phyloP scores from a whole-genome alignment of 108 stramenopile species.

The Mayamaea pseudoterrestris region DNA sequence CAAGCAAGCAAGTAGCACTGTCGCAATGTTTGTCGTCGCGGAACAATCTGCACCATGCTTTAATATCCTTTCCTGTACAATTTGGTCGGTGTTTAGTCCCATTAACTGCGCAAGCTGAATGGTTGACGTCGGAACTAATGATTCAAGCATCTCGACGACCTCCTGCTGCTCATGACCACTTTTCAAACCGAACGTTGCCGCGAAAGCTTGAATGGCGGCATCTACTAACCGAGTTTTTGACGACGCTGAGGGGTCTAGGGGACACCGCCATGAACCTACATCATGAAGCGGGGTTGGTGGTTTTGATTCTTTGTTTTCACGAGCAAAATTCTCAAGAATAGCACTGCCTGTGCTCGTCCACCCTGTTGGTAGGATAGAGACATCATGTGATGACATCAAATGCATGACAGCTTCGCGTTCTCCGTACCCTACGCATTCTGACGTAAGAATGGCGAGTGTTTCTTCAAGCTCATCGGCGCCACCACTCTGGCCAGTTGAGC shows the following conservation, averaged over 20 bases:
- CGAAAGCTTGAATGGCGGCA: conserved; percentile 71
- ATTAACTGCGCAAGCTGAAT: conserved; percentile 11
- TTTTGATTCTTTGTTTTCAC: conserved; percentile 18
- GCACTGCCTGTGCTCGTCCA: conserved; percentile 16
- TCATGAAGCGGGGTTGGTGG: conserved; percentile 68
- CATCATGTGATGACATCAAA: conserved; percentile 6
- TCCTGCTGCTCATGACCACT: conserved; percentile 62
- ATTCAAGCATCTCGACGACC: conserved; percentile 55
- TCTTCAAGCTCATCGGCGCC: conserved; percentile 44
- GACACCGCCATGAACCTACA: conserved; percentile 71
- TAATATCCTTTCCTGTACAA: conserved; percentile 27
- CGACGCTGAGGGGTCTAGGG: conserved; percentile 51
- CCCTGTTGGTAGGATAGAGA: conserved; percentile 1
- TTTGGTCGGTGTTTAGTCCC: conserved; percentile 25
- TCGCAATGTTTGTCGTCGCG: conserved; percentile 42
- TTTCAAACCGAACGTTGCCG: conserved; percentile 75
- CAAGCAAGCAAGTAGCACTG: conserved; percentile 62
- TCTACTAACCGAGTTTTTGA: conserved; percentile 69
- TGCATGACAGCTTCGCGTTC: conserved; percentile 69
- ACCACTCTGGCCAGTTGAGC: conserved; percentile 42
- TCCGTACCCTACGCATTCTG: conserved; percentile 34
- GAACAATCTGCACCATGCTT: conserved; percentile 41
- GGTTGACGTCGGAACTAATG: conserved; percentile 7
- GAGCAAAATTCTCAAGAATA: conserved; percentile 39
- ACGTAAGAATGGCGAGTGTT: conserved; percentile 34